Evolutionary conservation across 208 protist species (phyloP).

Genomic region (Acanthamoeba lenticulata): DNA sequence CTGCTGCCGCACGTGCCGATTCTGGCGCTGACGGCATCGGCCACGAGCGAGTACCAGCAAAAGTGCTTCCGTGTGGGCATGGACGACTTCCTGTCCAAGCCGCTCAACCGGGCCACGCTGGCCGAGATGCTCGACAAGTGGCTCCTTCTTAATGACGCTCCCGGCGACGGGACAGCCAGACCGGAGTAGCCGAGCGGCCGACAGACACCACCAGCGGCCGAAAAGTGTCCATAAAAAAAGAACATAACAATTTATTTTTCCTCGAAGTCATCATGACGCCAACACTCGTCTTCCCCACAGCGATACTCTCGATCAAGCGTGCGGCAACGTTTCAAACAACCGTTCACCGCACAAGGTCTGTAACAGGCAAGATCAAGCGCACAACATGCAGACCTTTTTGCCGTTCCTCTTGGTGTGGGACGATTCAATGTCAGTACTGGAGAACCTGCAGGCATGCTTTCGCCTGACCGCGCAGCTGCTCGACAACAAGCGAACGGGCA

Average conservation of each 20-base stretch:
- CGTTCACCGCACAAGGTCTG: too few relatives aligned
- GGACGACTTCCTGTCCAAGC: slow-evolving; percentile 54
- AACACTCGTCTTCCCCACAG: too few relatives aligned
- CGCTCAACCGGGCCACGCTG: neutral
- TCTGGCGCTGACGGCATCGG: slow-evolving; percentile 6
- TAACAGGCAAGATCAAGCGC: too few relatives aligned
- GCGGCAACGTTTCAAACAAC: too few relatives aligned
- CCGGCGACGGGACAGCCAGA: too few relatives aligned
- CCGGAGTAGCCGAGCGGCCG: too few relatives aligned
- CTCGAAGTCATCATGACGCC: too few relatives aligned
- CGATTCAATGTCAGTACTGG: neutral
- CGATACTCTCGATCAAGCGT: too few relatives aligned
- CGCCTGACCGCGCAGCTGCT: neutral
- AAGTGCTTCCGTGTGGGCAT: slow-evolving; percentile 3
- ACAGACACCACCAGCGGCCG: too few relatives aligned
- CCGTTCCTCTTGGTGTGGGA: slow-evolving; percentile 29
- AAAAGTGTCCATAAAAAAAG: too few relatives aligned
- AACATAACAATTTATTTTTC: too few relatives aligned
- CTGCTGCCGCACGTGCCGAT: neutral
- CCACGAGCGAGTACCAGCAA: neutral
- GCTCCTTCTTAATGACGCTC: too few relatives aligned
- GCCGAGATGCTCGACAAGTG: neutral
- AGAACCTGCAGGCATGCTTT: slow-evolving; percentile 43
- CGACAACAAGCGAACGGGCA: slow-evolving; percentile 43
- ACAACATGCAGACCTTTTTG: slow-evolving; percentile 19